A percentile compares a stretch with the other conserved stretches of the same genome.
Evolutionary conservation across 306 rosid species (phyloP).

Genomic region (Nissolia schottii): DNA sequence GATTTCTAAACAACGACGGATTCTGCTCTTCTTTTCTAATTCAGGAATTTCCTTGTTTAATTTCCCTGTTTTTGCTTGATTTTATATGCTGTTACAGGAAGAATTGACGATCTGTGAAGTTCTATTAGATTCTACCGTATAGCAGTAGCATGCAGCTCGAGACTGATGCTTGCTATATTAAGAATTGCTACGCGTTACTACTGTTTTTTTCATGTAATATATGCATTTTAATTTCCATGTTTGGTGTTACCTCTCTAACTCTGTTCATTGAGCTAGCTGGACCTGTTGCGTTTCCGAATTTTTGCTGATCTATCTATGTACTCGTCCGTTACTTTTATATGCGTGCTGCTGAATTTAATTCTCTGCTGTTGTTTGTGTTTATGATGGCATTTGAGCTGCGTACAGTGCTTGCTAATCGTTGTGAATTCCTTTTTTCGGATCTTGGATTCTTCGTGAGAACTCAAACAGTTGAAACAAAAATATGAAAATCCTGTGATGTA

Average conservation of each 20-base stretch:
- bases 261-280: not conserved
- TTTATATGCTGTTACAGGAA: not conserved
- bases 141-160: not conserved
- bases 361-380: not conserved
- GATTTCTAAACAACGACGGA: not conserved
- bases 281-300: not conserved
- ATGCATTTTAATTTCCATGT: not conserved
- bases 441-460: not conserved
- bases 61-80: not conserved
- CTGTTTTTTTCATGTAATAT: not conserved
- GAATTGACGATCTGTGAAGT: not conserved
- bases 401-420: not conserved
- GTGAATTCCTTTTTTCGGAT: not conserved
- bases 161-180: not conserved
- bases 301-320: conserved; percentile 5
- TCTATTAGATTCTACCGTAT: not conserved
- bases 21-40: not conserved
- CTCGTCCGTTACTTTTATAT: not conserved
- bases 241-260: not conserved
- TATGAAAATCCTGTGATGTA: not conserved
- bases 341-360: not conserved
- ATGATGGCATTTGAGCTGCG: not conserved
- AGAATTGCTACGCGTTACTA: not conserved
- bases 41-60: not conserved
- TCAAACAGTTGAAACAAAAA: not conserved